Evolutionary conservation across 225 moss, liverwort and hornwort species (phyloP).

Genomic region (Thuidium tamariscinum): DNA sequence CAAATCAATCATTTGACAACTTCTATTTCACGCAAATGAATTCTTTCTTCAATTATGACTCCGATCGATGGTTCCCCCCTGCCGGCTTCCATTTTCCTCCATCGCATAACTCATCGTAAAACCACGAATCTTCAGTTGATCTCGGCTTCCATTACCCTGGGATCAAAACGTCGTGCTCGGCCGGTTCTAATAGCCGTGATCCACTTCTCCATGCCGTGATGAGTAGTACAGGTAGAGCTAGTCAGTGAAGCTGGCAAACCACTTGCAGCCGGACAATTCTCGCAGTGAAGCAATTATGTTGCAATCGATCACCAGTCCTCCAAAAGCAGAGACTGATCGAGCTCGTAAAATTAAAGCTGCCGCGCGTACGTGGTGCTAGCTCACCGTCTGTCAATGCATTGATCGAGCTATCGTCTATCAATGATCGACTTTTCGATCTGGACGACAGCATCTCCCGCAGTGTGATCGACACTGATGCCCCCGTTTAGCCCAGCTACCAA

Average conservation of each 20-base stretch:
- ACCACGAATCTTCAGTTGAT: neutral
- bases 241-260: neutral
- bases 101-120: neutral
- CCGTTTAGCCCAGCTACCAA: neutral
- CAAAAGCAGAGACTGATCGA: neutral
- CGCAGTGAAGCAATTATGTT: neutral
- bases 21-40: neutral
- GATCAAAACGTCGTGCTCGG: neutral
- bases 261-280: neutral
- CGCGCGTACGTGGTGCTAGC: no score
- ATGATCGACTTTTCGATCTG: neutral
- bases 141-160: no score
- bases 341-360: neutral
- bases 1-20: neutral
- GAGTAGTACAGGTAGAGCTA: no score
- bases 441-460: neutral
- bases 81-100: neutral
- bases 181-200: no score
- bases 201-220: neutral
- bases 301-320: neutral
- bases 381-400: neutral
- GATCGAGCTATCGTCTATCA: neutral
- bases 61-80: neutral
- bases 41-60: neutral
- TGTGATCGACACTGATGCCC: neutral